Percentiles rank a stretch among this genome's conserved stretches.
These are phyloP conservation scores for Pyrenopolyporus hunteri DNA, from an alignment of 495 filamentous ascomycete genomes.

Conservation along the genomic window DNA sequence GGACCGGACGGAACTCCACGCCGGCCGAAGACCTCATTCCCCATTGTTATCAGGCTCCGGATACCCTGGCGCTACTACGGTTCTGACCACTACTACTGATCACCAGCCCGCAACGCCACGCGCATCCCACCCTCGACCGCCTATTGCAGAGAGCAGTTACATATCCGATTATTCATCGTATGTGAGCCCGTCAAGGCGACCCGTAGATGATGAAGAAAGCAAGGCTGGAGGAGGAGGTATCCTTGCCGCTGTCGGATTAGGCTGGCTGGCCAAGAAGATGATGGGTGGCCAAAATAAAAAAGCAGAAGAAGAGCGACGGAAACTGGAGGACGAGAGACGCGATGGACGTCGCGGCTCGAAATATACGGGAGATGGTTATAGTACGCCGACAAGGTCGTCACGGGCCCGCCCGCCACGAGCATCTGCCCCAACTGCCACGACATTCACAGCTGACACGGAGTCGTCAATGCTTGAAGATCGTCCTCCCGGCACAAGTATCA, in stretches of 20 bases:
- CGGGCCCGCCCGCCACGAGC: conserved; percentile 45
- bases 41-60: conserved; percentile 50
- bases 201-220: conserved; percentile 47
- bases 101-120: conserved; percentile 50
- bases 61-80: conserved; percentile 45
- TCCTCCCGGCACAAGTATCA: conserved; percentile 35
- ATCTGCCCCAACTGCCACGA: conserved; percentile 43
- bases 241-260: conserved; percentile 69
- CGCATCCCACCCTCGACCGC: conserved; percentile 48
- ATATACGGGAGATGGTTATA: conserved; percentile 67
- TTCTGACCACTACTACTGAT: conserved; percentile 48
- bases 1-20: conserved; percentile 48
- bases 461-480: conserved; percentile 53
- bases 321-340: conserved; percentile 56
- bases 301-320: conserved; percentile 69
- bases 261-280: conserved; percentile 67
- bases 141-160: conserved; percentile 48
- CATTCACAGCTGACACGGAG: conserved; percentile 47
- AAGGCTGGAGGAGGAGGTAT: conserved; percentile 65
- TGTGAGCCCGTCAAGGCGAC: conserved; percentile 52
- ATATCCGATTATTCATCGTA: conserved; percentile 60
- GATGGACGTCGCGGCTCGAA: conserved; percentile 48
- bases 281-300: conserved; percentile 64
- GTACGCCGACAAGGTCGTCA: conserved; percentile 60
- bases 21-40: conserved; percentile 40